These are phyloP conservation scores for Arbutus unedo DNA, from an alignment of 148 eudicot genomes.

Conservation along the genomic window DNA sequence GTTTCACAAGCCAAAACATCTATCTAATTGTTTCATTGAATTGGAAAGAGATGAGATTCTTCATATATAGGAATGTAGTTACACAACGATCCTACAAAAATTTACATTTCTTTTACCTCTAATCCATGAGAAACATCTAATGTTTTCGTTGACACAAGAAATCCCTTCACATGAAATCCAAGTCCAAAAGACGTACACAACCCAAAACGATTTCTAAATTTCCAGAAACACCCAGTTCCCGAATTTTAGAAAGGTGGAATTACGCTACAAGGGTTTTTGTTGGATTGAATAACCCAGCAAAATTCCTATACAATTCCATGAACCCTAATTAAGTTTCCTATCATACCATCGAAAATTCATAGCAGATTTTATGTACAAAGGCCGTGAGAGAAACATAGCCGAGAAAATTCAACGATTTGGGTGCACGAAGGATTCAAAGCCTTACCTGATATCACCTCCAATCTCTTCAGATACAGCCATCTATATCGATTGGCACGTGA, in stretches of 20 bases:
- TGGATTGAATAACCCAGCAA: not conserved
- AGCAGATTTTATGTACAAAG: too few relatives aligned
- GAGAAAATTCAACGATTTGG: not conserved
- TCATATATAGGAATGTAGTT: not conserved
- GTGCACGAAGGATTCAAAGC: not conserved
- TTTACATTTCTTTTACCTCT: too few relatives aligned
- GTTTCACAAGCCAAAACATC: not conserved
- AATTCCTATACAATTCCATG: not conserved
- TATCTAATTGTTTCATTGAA: too few relatives aligned
- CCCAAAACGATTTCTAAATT: not conserved
- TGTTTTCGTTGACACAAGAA: not conserved
- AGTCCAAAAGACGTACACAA: not conserved
- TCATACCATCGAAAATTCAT: not conserved
- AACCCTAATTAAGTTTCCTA: not conserved
- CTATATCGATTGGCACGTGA: not conserved
- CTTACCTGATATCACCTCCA: conserved; percentile 32
- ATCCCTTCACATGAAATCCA: not conserved
- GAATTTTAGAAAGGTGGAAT: not conserved
- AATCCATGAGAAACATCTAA: not conserved
- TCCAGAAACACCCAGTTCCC: not conserved
- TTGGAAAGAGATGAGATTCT: not conserved
- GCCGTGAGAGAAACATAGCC: too few relatives aligned
- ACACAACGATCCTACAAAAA: not conserved
- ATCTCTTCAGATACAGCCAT: conserved; percentile 32
- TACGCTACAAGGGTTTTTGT: not conserved